These are phyloP conservation scores for Dendrothele bispora DNA, from an alignment of 768 basidiomycete species.

Conservation along the genomic window DNA sequence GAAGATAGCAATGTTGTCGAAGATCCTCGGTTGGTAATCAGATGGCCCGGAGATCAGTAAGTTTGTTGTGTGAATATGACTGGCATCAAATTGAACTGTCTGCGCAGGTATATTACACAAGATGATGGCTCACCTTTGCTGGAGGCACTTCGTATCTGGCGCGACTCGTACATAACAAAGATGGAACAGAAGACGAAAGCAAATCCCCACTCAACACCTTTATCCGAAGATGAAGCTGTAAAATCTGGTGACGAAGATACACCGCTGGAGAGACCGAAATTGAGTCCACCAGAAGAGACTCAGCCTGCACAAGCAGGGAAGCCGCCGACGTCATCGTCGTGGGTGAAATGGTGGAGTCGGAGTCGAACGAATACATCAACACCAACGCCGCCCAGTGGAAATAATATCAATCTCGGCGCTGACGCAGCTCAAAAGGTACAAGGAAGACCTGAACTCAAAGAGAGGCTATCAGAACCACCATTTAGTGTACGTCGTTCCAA, in stretches of 20 bases:
- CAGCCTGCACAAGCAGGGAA: constrained; percentile 23
- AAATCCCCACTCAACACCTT: constrained; percentile 29
- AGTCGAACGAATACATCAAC: constrained; percentile 39
- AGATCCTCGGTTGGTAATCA: constrained; percentile 68
- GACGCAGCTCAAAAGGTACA: constrained; percentile 9
- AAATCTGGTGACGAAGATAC: constrained; percentile 19
- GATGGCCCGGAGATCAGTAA: constrained; percentile 68
- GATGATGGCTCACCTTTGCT: constrained; percentile 74
- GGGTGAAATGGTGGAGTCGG: constrained; percentile 85
- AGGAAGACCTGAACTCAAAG: constrained; percentile 21
- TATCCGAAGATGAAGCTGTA: constrained; percentile 34
- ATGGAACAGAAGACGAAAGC: constrained; percentile 13
- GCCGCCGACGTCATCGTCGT: constrained; percentile 61
- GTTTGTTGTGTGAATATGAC: constrained; percentile 23
- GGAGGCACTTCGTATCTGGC: constrained; percentile 71
- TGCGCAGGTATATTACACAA: constrained; percentile 71
- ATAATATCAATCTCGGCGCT: too few relatives aligned
- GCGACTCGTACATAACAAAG: constrained; percentile 41
- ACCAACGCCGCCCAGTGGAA: too few relatives aligned
- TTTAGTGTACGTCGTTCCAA: background rate
- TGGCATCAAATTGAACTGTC: background rate
- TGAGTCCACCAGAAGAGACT: constrained; percentile 37
- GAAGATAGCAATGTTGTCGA: constrained; percentile 60
- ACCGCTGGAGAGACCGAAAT: constrained; percentile 29
- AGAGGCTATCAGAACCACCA: constrained; percentile 23